Percentiles rank a stretch among this genome's conserved stretches.
Evolutionary conservation across 2,329 filamentous ascomycete species (phyloP).

Genomic region (Neonectria punicea): DNA sequence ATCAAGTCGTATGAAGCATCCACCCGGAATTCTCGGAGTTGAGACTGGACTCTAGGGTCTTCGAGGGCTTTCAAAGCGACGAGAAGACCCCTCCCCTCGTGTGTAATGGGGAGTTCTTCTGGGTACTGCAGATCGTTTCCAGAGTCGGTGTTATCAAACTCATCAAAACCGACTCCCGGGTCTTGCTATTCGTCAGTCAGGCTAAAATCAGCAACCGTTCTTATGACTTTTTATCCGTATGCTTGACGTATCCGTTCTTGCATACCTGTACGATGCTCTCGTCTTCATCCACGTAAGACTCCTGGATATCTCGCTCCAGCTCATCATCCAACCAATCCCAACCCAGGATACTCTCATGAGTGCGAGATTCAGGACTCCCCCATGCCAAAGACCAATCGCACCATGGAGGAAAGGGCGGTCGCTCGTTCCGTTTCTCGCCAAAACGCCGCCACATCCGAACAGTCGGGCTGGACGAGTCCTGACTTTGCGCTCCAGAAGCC

Average conservation of each 20-base stretch:
- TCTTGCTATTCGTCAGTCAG: background rate
- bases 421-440: background rate
- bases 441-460: conserved; percentile 1
- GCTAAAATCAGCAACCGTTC: background rate
- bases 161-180: background rate
- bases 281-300: background rate
- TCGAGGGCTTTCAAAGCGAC: background rate
- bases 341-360: background rate
- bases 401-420: conserved; percentile 5
- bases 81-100: background rate
- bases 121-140: background rate
- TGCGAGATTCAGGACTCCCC: background rate
- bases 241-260: background rate
- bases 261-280: background rate
- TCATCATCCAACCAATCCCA: conserved; percentile 13
- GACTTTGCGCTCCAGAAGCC: conserved; percentile 4
- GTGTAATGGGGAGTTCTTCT: background rate
- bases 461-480: conserved; percentile 3
- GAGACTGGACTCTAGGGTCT: background rate
- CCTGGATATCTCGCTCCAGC: background rate
- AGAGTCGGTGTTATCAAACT: background rate
- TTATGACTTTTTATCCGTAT: background rate
- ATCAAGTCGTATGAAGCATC: conserved; percentile 10
- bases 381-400: conserved; percentile 2
- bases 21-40: conserved; percentile 11